Conservation (phyloP, 805 yeast genomes). For the Komagataella pseudopastoris region DNA sequence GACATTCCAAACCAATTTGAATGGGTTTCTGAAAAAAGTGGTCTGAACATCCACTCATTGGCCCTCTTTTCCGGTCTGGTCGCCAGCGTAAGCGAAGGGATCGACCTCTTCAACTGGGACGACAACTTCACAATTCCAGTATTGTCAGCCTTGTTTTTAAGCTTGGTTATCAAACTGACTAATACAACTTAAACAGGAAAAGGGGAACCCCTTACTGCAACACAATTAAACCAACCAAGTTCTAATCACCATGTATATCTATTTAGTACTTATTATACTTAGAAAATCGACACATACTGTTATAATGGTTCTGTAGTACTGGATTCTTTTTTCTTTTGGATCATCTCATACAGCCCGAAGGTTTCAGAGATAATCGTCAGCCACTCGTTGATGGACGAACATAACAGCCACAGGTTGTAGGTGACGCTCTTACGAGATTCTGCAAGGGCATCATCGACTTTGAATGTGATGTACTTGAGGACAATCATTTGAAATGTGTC, state of each 20-base stretch:
- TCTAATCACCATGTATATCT: neutral
- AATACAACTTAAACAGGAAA: neutral
- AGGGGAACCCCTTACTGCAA: neutral
- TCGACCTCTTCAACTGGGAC: slow-evolving; percentile 65
- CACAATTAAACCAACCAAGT: neutral
- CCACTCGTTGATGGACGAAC: neutral
- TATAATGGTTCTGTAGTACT: neutral
- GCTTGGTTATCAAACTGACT: neutral
- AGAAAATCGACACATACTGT: neutral
- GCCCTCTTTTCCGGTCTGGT: slow-evolving; percentile 62
- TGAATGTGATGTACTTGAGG: neutral
- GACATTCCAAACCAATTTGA: slow-evolving; percentile 35
- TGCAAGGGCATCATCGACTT: neutral
- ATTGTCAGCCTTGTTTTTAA: slow-evolving; percentile 54
- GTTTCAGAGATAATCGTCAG: neutral
- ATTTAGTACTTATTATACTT: neutral
- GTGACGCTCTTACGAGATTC: neutral
- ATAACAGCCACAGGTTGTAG: neutral
- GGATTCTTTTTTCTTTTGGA: neutral
- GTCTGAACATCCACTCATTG: slow-evolving; percentile 34
- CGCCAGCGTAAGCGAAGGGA: slow-evolving; percentile 80
- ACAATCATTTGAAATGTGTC: neutral
- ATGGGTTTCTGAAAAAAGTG: slow-evolving; percentile 54
- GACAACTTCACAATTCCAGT: slow-evolving; percentile 94
- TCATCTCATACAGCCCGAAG: neutral